These are phyloP conservation scores for Phytophthora sp. DNA, from an alignment of 352 stramenopile species.

Conservation along the genomic window DNA sequence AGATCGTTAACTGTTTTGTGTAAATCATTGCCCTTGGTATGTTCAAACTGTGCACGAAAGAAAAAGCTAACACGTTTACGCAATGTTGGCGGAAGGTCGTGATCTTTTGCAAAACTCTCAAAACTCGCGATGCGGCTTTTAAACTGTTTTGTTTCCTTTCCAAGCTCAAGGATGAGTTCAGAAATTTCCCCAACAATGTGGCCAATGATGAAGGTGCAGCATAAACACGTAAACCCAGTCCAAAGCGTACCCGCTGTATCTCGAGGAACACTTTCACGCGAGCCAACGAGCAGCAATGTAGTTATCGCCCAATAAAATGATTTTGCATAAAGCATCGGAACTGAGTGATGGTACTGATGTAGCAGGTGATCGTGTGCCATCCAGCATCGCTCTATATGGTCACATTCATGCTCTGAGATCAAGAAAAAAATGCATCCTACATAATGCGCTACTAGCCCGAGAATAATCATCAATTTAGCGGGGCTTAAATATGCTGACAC, in stretches of 20 bases:
- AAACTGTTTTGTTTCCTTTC: slow-evolving; percentile 69
- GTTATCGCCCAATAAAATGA: slow-evolving; percentile 79
- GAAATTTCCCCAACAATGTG: slow-evolving; percentile 81
- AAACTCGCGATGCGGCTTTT: slow-evolving; percentile 65
- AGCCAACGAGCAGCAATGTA: slow-evolving; percentile 70
- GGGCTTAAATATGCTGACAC: slow-evolving; percentile 66
- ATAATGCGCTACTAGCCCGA: slow-evolving; percentile 68
- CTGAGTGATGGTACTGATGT: slow-evolving; percentile 55
- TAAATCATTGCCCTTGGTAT: slow-evolving; percentile 66
- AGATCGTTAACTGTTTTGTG: slow-evolving; percentile 63
- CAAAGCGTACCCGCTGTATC: slow-evolving; percentile 60
- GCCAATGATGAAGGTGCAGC: slow-evolving; percentile 75
- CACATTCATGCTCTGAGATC: slow-evolving; percentile 60
- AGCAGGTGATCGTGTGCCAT: slow-evolving; percentile 71
- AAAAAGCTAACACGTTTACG: slow-evolving; percentile 64
- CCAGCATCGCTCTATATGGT: slow-evolving; percentile 57
- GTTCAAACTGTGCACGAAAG: slow-evolving; percentile 67
- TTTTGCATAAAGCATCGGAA: slow-evolving; percentile 60
- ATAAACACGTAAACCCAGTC: slow-evolving; percentile 61
- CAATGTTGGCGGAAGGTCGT: slow-evolving; percentile 52
- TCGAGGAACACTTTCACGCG: slow-evolving; percentile 65
- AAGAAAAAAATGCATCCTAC: slow-evolving; percentile 73
- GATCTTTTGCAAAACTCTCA: slow-evolving; percentile 65
- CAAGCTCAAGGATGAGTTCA: slow-evolving; percentile 74
- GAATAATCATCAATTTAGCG: slow-evolving; percentile 58